Base-by-base conservation (phyloP, 352 stramenopile species). In the Halophytophthora polymorphica region DNA sequence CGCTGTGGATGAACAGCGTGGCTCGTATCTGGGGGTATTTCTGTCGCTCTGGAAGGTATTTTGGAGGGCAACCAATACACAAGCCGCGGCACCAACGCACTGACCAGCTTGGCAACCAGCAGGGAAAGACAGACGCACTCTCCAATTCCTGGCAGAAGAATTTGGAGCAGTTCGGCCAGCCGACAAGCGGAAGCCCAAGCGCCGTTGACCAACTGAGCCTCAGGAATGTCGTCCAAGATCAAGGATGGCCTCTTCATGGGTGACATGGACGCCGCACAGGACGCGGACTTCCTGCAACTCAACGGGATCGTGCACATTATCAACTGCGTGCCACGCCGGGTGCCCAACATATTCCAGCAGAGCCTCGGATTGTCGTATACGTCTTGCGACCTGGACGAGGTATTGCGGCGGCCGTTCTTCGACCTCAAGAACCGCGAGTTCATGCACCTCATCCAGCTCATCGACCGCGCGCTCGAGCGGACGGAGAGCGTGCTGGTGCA, bases 201-300 rank as follows among this genome's bases (percentile, higher is more conserved):
- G 49, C 10, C 14, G 36, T 40, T 25, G 23, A 46, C 54, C 41
- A 52, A 34, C 35, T 50, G 48, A 51, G 48, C 45, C 45, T 49
- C 49, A 25, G 47, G 23, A 39, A 97, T 97, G 89, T 95, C 90
- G 52, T 96, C 89, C 28, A 96, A 96, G 66, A 90, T 97, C 58
- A 96, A 96, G 69, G 91, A 97, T 71, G 88, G 88, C 7, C 76
- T 98, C 41, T 97, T 98, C 71, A 92, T 98, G 62, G 90, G 90
- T 55, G 91, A 97, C 62, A 83, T 92, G 18, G 86, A 97, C 41
- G 83, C 86, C n/a, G 88, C 81, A 31, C 89, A 97, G 61, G 90
- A 97, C 56, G 73, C 83, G 38, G 90, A 97, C 47, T 98, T 98
- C 67, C 70, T 97, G 28, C 84, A 96, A 66, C 71, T 96, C 35